Evolutionary conservation across 225 moss, liverwort and hornwort genomes (phyloP).

Genomic region (Bryoerythrophyllum caledonicum): DNA sequence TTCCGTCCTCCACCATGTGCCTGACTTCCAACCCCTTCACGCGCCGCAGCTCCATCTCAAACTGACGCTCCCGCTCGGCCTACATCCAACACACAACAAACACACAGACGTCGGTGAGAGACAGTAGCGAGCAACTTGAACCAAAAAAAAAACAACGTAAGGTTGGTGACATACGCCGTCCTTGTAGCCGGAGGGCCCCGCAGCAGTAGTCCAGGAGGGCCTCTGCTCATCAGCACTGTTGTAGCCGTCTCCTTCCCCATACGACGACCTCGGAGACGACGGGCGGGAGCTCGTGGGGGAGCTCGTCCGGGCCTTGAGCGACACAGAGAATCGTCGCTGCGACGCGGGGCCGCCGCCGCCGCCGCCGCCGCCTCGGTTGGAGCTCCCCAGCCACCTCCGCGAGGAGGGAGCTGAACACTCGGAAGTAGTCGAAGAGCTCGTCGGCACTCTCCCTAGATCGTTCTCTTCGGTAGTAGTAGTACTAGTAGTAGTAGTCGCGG

Average conservation of each 20-base stretch:
- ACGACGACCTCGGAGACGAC: conserved; percentile 73
- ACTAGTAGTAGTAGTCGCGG: no score
- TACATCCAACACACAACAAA: conserved; percentile 36
- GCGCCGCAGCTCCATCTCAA: conserved; percentile 87
- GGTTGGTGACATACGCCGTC: conserved; percentile 57
- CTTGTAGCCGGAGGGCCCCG: conserved; percentile 68
- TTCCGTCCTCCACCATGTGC: conserved; percentile 97
- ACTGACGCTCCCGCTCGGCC: conserved; percentile 93
- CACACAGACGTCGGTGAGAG: background rate
- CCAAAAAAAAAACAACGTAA: background rate
- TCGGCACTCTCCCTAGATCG: conserved; percentile 29
- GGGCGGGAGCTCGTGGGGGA: conserved; percentile 87
- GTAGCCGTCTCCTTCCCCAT: conserved; percentile 93
- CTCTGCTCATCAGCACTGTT: conserved; percentile 94
- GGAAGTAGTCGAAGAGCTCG: conserved; percentile 28
- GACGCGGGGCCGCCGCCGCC: no score
- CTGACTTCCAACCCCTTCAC: conserved; percentile 80
- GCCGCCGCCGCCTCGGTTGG: conserved; percentile 44
- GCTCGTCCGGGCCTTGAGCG: conserved; percentile 51
- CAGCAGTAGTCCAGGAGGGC: conserved; percentile 63
- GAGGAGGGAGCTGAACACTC: conserved; percentile 43
- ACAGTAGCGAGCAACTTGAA: background rate
- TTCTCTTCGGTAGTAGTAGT: conserved; percentile 37
- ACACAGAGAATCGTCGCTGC: conserved; percentile 40
- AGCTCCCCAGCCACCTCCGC: conserved; percentile 57